Evolutionary conservation across 1,139 yeast genomes (phyloP).

Genomic region (Blastobotrys apis): DNA sequence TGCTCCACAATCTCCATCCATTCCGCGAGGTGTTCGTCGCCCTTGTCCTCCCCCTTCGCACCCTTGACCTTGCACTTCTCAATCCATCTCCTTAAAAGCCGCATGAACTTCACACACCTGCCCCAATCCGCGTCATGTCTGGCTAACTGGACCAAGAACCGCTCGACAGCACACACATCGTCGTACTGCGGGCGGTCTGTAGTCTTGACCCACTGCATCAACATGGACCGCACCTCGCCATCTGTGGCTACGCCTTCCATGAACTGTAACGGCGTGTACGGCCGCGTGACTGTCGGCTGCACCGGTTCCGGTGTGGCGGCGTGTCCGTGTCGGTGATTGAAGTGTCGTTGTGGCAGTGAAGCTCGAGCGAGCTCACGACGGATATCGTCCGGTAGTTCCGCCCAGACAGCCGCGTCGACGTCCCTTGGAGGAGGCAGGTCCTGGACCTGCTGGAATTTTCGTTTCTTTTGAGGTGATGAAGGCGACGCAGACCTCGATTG

Average conservation of each 20-base stretch:
- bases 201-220: conserved; percentile 52
- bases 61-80: no score
- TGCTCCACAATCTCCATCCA: no score
- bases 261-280: conserved; percentile 37
- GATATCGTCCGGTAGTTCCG: conserved; percentile 34
- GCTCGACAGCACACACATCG: conserved; percentile 40
- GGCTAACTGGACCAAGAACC: conserved; percentile 21
- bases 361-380: conserved; percentile 20
- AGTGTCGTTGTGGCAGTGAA: not conserved
- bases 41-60: no score
- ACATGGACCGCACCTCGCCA: conserved; percentile 37
- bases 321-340: not conserved
- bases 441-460: not conserved
- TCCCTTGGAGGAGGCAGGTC: conserved; percentile 11
- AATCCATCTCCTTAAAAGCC: no score
- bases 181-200: conserved; percentile 49
- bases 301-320: conserved; percentile 7
- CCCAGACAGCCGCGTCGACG: conserved; percentile 18
- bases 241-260: conserved; percentile 36
- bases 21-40: no score
- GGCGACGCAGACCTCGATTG: not conserved
- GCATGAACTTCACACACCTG: conserved; percentile 15
- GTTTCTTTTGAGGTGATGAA: not conserved
- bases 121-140: conserved; percentile 26
- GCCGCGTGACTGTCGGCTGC: conserved; percentile 8